Evolutionary conservation across 352 stramenopile genomes (phyloP), one percentile per base, ranked within the genome.

Genomic region (Phytophthora pisi): DNA sequence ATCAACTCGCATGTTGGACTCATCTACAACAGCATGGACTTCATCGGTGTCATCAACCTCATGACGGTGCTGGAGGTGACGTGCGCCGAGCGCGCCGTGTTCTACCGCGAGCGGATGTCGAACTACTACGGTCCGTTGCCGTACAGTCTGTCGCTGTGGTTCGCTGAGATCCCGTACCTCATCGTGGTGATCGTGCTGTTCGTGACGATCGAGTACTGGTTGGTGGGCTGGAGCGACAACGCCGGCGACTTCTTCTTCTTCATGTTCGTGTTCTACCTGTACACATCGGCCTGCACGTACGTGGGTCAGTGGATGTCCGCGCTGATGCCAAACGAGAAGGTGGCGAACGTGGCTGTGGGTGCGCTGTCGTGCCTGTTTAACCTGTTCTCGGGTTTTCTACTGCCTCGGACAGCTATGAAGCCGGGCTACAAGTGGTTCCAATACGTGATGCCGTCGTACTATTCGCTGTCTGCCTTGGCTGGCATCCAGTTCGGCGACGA

Each of bases 1-100:
- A 79, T 88, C 40, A 91, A 89, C 58, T 89, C 82, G 36, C 78
- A 88, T 57, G 68, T 92, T 8, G 81, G 77, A 47, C 70, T 92
- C 31, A 91, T 91, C 51, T 90, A 89, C 78, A 91, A 89, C 66
- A 87, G 66, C 13, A 79, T 89, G 70, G 79, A 89, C 38, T 90
- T 90, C 57, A 89, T 89, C 40, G 77, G 79, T 23, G 75, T 85
- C 0, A 75, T 89, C 47, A 78, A 86, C 34, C 54, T 89, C 18
- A 87, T 90, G 75, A 86, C 78, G 45, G 75, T 88, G 54, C 38
- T 89, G 3, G 78, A 89, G 15, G 78, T 77, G 16, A 76, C 66
- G 28, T 86, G 67, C 7, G 56, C 74, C 0, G 75, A 89, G 47
- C 76, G 81, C 11, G 75, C 77, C 1, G 75, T 88, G 40, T 89